phyloP scores from a whole-genome alignment of 208 protist species.

The Phytomonas sp. region DNA sequence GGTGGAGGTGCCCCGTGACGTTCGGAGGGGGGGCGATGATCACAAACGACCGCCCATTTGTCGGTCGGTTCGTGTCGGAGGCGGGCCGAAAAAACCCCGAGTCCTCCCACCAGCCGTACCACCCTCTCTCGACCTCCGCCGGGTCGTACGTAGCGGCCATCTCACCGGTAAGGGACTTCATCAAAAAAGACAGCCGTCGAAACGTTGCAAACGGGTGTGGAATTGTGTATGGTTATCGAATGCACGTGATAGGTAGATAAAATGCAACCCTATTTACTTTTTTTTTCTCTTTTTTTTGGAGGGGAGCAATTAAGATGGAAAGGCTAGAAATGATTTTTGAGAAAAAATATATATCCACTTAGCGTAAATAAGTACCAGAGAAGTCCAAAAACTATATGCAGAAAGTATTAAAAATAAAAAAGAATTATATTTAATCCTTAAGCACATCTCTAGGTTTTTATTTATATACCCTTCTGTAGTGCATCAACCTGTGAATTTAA shows the following conservation, averaged over 20 bases:
- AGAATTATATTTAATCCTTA: slow-evolving; percentile 6
- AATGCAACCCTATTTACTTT: not conserved
- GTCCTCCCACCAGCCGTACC: slow-evolving; percentile 98
- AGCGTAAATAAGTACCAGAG: not conserved
- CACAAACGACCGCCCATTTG: slow-evolving; percentile 83
- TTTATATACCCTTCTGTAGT: not conserved
- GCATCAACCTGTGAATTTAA: not conserved
- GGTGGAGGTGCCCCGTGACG: slow-evolving; percentile 98
- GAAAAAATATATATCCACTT: not conserved
- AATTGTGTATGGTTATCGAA: slow-evolving; percentile 1
- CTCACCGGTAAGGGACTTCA: slow-evolving; percentile 71
- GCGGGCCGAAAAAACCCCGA: slow-evolving; percentile 93
- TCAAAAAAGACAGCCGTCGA: slow-evolving; percentile 39
- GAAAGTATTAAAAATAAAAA: slow-evolving; percentile 6
- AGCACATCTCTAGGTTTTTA: not conserved
- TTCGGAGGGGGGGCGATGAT: slow-evolving; percentile 99
- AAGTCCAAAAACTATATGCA: not conserved
- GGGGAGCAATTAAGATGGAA: not conserved
- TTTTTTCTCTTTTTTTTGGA: not conserved
- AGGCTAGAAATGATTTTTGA: not conserved
- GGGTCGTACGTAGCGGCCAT: slow-evolving; percentile 92
- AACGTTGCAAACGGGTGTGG: slow-evolving; percentile 28
- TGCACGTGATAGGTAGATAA: slow-evolving; percentile 1
- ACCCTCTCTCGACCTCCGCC: slow-evolving; percentile 91
- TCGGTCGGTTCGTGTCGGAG: slow-evolving; percentile 54